phyloP scores from a whole-genome alignment of 768 basidiomycete species.

The Coprinopsis marcescibilis region DNA sequence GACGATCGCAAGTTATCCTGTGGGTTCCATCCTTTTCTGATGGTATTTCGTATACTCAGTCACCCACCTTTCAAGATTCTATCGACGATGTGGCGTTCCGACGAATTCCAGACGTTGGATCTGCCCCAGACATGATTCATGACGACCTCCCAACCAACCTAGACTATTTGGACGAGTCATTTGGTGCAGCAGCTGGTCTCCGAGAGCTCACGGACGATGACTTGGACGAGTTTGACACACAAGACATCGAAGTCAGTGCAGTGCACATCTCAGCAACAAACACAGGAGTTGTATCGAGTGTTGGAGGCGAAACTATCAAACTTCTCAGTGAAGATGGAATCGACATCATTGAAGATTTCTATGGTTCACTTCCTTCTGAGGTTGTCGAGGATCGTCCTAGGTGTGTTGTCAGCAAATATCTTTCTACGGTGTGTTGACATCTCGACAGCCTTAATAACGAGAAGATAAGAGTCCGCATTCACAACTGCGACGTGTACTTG shows the following conservation, averaged over 20 bases:
- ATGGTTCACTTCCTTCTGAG: constrained; percentile 59
- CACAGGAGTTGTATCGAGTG: constrained; percentile 46
- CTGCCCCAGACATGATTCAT: constrained; percentile 79
- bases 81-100: constrained; percentile 83
- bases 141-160: constrained; percentile 89
- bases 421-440: not conserved
- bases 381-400: constrained; percentile 34
- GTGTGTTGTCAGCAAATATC: constrained; percentile 31
- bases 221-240: constrained; percentile 58
- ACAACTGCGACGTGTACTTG: constrained; percentile 58
- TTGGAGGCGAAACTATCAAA: constrained; percentile 83
- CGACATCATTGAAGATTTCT: constrained; percentile 69
- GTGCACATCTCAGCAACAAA: constrained; percentile 22
- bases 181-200: constrained; percentile 72
- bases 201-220: constrained; percentile 70
- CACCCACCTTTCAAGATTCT: constrained; percentile 39
- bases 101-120: constrained; percentile 66
- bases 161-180: constrained; percentile 83
- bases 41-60: not conserved
- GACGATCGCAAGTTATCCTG: no score
- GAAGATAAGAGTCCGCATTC: constrained; percentile 47
- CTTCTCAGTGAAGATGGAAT: constrained; percentile 63
- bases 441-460: constrained; percentile 39
- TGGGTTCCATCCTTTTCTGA: not conserved
- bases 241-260: constrained; percentile 22